Evolutionary conservation across 495 filamentous ascomycete genomes (phyloP), one percentile per base, ranked within the genome.

Genomic region (Sphaerosporella brunnea): DNA sequence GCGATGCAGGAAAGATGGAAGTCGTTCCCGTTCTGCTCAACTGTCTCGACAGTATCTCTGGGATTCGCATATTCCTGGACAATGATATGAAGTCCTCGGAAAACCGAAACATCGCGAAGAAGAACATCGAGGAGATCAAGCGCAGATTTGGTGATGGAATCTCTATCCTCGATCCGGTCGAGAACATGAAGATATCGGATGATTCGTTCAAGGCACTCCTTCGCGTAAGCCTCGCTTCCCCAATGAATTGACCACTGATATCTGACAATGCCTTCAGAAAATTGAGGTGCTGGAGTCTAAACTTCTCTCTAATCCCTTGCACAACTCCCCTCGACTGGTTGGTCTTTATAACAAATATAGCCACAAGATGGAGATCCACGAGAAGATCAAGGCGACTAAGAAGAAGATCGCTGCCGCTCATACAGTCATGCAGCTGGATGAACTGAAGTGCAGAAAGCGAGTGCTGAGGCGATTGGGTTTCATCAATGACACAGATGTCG

Each of bases 381-480:
- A 77, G 4, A 74, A 83, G 63, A 90, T 94, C 65, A 95, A 86
- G 64, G 72, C 69, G 2, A 74, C 77, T 44, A 93, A 92, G 69
- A 90, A 85, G 67, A 73, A 81, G 54, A 93, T 96, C 53, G 68
- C 69, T 0, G 77, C 80, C 32, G 85, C 84, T 15, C 76, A 85
- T 58, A 79, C 79, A 36, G 77, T 94, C 43, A 77, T 88, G 60
- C 86, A 96, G 62, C 69, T 95, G 11, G 92, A 96, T 58, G 92
- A 97, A 65, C 72, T 97, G 36, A 96, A 95, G 66, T 83, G 78
- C 55, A 78, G 90, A 48, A 96, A 94, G 66, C 80, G 90, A 53
- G 90, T 97, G n/a, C 74, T 97, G 1, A 82, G 90, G 37, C 79
- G 92, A n/a, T 74, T 96, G 16, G 84, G 79, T 9, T 96, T 96